phyloP scores from a whole-genome alignment of 129 eudicot genomes.

The Flaveria linearis region DNA sequence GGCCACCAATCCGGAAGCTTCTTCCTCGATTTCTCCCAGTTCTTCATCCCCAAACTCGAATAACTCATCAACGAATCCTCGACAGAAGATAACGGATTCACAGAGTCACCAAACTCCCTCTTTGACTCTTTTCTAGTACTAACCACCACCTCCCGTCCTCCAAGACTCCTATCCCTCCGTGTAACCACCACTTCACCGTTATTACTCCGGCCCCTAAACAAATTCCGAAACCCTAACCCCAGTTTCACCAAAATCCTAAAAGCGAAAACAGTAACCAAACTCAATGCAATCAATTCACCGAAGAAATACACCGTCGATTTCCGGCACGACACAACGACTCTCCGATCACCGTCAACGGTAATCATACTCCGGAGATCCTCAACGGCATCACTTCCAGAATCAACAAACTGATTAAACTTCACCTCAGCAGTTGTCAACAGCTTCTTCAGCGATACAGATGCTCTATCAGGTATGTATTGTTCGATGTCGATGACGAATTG shows the following conservation, averaged over 20 bases:
- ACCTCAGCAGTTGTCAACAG: constrained; percentile 27
- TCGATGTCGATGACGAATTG: constrained; percentile 53
- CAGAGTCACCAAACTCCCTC: constrained; percentile 23
- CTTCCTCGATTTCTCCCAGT: constrained; percentile 37
- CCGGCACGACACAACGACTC: constrained; percentile 59
- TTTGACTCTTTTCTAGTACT: constrained; percentile 45
- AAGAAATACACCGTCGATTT: constrained; percentile 57
- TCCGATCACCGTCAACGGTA: constrained; percentile 33
- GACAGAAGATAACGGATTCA: constrained; percentile 33
- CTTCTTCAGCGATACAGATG: constrained; percentile 38
- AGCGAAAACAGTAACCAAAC: constrained; percentile 40
- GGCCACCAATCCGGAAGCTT: constrained; percentile 98
- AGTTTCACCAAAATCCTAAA: constrained; percentile 50
- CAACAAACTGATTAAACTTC: constrained; percentile 44
- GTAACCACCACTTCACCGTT: constrained; percentile 45
- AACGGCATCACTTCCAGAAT: constrained; percentile 51
- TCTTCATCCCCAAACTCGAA: constrained; percentile 27
- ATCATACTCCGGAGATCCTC: constrained; percentile 55
- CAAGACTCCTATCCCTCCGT: constrained; percentile 78
- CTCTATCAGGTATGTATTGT: constrained; percentile 29
- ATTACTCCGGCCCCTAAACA: constrained; percentile 22
- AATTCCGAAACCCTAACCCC: constrained; percentile 44
- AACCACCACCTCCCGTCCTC: constrained; percentile 81
- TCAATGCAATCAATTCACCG: constrained; percentile 34
- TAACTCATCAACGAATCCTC: constrained; percentile 22